These are phyloP conservation scores for Schizophyllum amplum DNA, from an alignment of 1,284 basidiomycete species.

Conservation along the genomic window DNA sequence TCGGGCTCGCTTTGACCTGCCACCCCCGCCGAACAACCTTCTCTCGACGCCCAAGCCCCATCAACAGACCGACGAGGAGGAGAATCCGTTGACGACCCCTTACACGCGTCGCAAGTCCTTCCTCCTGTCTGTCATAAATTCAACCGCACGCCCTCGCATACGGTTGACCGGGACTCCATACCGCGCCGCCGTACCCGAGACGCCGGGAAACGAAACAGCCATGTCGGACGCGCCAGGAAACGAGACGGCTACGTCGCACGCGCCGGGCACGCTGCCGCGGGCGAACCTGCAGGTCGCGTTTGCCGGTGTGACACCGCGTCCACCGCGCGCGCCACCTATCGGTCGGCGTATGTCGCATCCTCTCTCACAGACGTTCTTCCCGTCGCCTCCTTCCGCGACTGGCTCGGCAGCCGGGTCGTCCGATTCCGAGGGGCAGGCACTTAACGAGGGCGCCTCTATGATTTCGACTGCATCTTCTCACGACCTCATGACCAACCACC, in stretches of 20 bases:
- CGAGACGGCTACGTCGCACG: background rate
- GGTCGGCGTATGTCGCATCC: constrained; percentile 48
- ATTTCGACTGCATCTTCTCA: constrained; percentile 78
- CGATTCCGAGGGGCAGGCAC: constrained; percentile 18
- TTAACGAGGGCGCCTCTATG: constrained; percentile 42
- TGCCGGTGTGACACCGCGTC: constrained; percentile 55
- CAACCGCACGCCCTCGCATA: constrained; percentile 62
- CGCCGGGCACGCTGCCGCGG: constrained; percentile 14
- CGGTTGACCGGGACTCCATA: constrained; percentile 54
- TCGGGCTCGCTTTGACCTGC: constrained; percentile 50
- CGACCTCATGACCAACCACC: constrained; percentile 71
- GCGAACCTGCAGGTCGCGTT: constrained; percentile 40
- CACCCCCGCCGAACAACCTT: constrained; percentile 28
- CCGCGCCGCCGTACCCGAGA: constrained; percentile 31
- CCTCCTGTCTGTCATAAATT: constrained; percentile 71
- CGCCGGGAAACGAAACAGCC: constrained; percentile 9
- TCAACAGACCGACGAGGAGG: constrained; percentile 5
- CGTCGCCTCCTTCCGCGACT: constrained; percentile 16
- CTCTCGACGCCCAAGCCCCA: constrained; percentile 23
- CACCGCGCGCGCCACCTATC: constrained; percentile 23
- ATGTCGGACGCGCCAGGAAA: constrained; percentile 11
- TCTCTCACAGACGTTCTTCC: constrained; percentile 40
- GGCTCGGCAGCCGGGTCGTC: constrained; percentile 14
- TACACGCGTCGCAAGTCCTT: constrained; percentile 64
- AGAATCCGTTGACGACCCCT: constrained; percentile 44